Evolutionary conservation across 805 yeast genomes (phyloP).

Genomic region (Lachancea meyersii): DNA sequence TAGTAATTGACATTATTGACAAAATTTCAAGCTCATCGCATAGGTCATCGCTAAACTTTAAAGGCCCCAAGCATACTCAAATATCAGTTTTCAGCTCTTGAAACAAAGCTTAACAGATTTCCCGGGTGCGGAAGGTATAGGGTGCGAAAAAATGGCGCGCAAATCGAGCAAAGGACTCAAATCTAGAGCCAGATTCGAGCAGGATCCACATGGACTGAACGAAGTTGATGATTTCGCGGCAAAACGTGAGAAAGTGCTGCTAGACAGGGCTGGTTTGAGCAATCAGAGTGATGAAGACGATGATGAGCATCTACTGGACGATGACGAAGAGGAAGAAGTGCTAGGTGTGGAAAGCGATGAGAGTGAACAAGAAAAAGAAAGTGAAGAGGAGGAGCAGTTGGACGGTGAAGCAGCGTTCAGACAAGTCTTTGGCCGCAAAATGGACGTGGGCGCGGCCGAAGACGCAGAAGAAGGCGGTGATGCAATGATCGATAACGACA

Average conservation of each 20-base stretch:
- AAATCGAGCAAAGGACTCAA: conserved; percentile 18
- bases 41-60: conserved; percentile 23
- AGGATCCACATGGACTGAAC: conserved; percentile 44
- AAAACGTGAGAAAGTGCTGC: conserved; percentile 48
- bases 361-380: conserved; percentile 35
- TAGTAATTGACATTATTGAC: background rate
- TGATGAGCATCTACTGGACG: conserved; percentile 42
- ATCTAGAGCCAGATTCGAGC: conserved; percentile 11
- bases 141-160: conserved; percentile 18
- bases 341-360: conserved; percentile 39
- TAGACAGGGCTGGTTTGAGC: conserved; percentile 50
- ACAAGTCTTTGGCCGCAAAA: conserved; percentile 32
- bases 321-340: conserved; percentile 43
- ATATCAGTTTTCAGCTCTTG: background rate
- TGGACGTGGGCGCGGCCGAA: conserved; percentile 19
- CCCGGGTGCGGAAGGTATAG: background rate
- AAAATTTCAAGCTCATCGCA: conserved; percentile 4
- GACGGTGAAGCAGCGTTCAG: conserved; percentile 37
- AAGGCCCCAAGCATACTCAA: background rate
- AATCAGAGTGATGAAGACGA: conserved; percentile 36
- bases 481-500: conserved; percentile 36
- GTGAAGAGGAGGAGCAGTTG: conserved; percentile 31
- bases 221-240: conserved; percentile 67
- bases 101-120: conserved; percentile 6
- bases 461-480: conserved; percentile 28